These are phyloP conservation scores for Shiraia bambusicola DNA, from an alignment of 2,329 filamentous ascomycete species.

Conservation along the genomic window DNA sequence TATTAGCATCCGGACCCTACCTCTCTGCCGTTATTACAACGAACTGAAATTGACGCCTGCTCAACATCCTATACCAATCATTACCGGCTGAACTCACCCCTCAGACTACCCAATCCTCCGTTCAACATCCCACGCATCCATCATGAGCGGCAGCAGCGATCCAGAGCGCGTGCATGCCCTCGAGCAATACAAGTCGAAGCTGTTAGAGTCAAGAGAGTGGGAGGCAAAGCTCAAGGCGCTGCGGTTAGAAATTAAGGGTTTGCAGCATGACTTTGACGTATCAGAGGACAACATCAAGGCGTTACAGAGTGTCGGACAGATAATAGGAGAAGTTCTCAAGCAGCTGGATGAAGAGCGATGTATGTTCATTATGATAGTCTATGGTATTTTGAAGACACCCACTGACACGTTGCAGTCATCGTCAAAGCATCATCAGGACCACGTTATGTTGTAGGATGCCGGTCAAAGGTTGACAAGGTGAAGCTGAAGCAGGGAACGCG, in stretches of 20 bases:
- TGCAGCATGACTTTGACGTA: conserved; percentile 92
- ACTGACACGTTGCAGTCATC: conserved; percentile 66
- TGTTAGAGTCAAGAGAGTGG: conserved; percentile 94
- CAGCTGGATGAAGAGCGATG: conserved; percentile 98
- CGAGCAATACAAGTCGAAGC: conserved; percentile 55
- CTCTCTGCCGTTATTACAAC: neutral
- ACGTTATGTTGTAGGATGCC: conserved; percentile 95
- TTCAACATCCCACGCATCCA: conserved; percentile 9
- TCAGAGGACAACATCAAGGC: conserved; percentile 99
- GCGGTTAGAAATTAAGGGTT: conserved; percentile 90
- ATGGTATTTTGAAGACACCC: neutral
- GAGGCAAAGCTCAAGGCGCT: conserved; percentile 95
- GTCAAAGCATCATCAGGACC: conserved; percentile 97
- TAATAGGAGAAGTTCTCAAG: conserved; percentile 98
- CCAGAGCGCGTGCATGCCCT: conserved; percentile 56
- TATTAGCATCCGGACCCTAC: conserved; percentile 1
- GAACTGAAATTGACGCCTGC: no score
- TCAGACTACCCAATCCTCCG: conserved; percentile 11
- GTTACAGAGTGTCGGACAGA: conserved; percentile 96
- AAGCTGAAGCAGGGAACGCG: conserved; percentile 98
- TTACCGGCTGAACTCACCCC: conserved; percentile 18
- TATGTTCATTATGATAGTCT: conserved; percentile 52
- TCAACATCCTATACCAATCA: conserved; percentile 28
- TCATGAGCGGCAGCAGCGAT: conserved; percentile 46
- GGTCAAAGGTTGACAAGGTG: conserved; percentile 94